Evolutionary conservation across 2,329 filamentous ascomycete species (phyloP), one percentile per base, ranked within the genome.

Genomic region (Pseudogymnoascus sp.): DNA sequence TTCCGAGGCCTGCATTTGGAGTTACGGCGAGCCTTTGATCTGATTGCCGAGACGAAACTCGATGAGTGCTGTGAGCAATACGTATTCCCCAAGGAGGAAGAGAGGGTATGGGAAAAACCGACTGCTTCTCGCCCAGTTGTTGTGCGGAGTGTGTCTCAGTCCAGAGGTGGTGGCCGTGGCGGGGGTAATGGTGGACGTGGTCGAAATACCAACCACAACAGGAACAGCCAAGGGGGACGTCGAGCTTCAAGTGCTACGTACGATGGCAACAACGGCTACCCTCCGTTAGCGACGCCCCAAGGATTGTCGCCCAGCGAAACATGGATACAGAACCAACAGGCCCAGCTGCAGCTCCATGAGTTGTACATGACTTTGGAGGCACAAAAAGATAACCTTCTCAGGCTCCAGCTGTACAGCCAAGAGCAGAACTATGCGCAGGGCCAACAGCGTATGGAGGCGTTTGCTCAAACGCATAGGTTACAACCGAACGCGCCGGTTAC

Each of bases 1-100:
- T 97, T 96, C 76, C 85, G 89, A 60, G 94, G 94, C 1, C 83
- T 99, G 30, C 94, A 99, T 73, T 75, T 91, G 67, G 94, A 99
- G 75, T 79, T 99, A 59, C 86, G 94, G 65, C 84, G 92, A 67
- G 94, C 94, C 0, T 97, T 96, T 72, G 89, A 92, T 63, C 76
- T 91, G 62, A 84, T 97, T 16, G 85, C 89, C 1, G 83, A 89
- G 60, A 90, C 86, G 22, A 91, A 94, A 69, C 80, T 99, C 49
- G 84, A 86, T 4, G 87, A 91, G 69, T 92, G 89, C 72, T 97
- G 92, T 74, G 90, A 95, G 72, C 85, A 93, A 72, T 99, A 88
- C 70, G 85, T 90, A 63, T 97, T 89, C 69, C 94, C 94, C 3
- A 89, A 90, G 62, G 90, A 95, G 72, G 92, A 95, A 70, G 66